A percentile compares a stretch with the other conserved stretches of the same genome.
Evolutionary conservation across 2,329 filamentous ascomycete species (phyloP).

Genomic region (Verticillium nubilum): DNA sequence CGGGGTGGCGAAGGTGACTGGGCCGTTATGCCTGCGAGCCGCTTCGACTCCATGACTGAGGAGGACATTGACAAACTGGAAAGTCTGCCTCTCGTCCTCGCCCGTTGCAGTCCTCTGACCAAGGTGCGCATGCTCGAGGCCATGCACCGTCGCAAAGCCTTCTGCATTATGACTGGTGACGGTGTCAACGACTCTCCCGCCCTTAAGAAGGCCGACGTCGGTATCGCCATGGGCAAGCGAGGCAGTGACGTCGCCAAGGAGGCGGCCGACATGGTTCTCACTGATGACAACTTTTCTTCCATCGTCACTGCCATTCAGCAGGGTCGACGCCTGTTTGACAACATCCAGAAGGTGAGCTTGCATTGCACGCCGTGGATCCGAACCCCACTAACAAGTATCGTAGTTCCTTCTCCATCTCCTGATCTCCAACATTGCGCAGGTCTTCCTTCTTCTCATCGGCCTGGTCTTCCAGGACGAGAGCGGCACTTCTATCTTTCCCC

Average conservation of each 20-base stretch:
- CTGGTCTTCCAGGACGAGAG: constrained; percentile 60
- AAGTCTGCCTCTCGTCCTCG: constrained; percentile 60
- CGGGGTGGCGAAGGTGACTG: constrained; percentile 30
- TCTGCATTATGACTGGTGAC: constrained; percentile 71
- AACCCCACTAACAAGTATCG: constrained; percentile 7
- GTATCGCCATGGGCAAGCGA: constrained; percentile 68
- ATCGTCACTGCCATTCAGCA: constrained; percentile 69
- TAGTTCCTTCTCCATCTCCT: constrained; percentile 61
- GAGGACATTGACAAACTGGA: constrained; percentile 57
- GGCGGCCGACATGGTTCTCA: constrained; percentile 82
- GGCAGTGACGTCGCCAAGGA: constrained; percentile 73
- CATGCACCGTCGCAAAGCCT: constrained; percentile 61
- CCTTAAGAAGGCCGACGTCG: constrained; percentile 67
- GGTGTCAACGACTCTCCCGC: constrained; percentile 72
- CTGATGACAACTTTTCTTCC: constrained; percentile 83
- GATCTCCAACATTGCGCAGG: constrained; percentile 66
- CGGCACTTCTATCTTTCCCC: constrained; percentile 59
- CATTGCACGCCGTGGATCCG: constrained; percentile 1
- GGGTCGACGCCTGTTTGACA: constrained; percentile 64
- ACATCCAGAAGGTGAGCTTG: constrained; percentile 61
- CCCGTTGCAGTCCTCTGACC: constrained; percentile 63
- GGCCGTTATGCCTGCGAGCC: constrained; percentile 55
- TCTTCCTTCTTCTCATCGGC: constrained; percentile 62
- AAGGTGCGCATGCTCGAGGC: constrained; percentile 74
- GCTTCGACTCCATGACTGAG: constrained; percentile 58